Evolutionary conservation across 495 filamentous ascomycete species (phyloP), one percentile per base, ranked within the genome.

Genomic region (Podospora sp.): DNA sequence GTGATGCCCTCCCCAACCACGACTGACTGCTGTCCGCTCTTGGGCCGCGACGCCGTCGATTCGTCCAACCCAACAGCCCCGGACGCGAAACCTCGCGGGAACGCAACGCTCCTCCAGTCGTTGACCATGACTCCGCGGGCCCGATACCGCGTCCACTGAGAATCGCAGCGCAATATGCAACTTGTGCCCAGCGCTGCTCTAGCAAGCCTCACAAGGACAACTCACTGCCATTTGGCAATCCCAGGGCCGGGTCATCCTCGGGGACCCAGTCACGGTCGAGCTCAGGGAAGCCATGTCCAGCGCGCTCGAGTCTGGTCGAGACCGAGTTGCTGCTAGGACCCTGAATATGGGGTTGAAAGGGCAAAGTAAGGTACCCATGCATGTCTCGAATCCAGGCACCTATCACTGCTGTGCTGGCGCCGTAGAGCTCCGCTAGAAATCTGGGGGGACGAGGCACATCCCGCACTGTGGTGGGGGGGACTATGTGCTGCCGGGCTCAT

Each of bases 171-270:
- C 21, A 24, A 51, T 22, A 22, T 26, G 61, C 49, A 63, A 51
- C 40, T 20, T 50, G 61, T 50, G 40, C 61, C 61, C 61, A 53
- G 25, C 25, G 63, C 49, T 46, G 63, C 63, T 58, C 63, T 65
- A 65, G 63, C 63, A 58, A 65, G 63, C 63, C 63, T 25, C 56
- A 25, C 63, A 53, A 52, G 33, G 62, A 63, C 62, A 63, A 18
- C 63, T 57, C 52, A 58, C 21, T 65, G 63, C 63, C 63, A 65
- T 65, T 65, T 65, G 63, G 63, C 63, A 65, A 65, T 65, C 51
- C 63, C 20, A 26, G 29, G 51, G n/a, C 52, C 56, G n/a, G 63
- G 36, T 27, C 35, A 26, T 36, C 35, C 24, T 35, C 25, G 49
- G 61, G 25, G 22, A 51, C 22, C 46, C 61, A 63, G 61, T 59